Percentiles rank a stretch among this genome's conserved stretches.
phyloP scores from a whole-genome alignment of 2,329 filamentous ascomycete genomes.

The Coniella vitis region DNA sequence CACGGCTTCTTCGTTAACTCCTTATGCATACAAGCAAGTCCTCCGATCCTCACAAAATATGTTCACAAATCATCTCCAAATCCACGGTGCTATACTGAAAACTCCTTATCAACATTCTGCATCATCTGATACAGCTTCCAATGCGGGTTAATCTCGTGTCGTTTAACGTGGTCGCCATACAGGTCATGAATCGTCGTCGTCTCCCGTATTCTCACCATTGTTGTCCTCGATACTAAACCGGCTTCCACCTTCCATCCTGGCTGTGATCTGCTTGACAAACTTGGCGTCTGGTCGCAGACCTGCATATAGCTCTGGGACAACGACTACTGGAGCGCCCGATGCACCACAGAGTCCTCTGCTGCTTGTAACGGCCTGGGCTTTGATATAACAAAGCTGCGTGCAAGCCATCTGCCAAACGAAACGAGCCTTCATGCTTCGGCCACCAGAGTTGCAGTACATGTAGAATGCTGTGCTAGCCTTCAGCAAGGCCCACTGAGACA shows the following conservation, averaged over 20 bases:
- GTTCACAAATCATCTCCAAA: too few species aligned
- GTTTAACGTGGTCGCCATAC: background rate
- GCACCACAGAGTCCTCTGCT: conserved; percentile 3
- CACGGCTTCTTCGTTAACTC: too few species aligned
- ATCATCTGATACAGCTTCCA: too few species aligned
- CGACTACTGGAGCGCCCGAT: conserved; percentile 22
- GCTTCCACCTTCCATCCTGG: conserved; percentile 11
- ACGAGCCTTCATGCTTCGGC: conserved; percentile 2
- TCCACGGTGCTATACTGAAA: too few species aligned
- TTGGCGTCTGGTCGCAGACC: conserved; percentile 30
- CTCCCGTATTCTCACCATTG: conserved; percentile 12
- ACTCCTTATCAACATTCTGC: too few species aligned
- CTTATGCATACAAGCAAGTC: too few species aligned
- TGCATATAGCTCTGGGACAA: conserved; percentile 31
- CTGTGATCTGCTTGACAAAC: conserved; percentile 17
- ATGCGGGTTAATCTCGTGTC: background rate
- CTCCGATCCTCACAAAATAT: too few species aligned
- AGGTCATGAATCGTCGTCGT: background rate
- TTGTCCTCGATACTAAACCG: conserved; percentile 9
- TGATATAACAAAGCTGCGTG: conserved; percentile 41
- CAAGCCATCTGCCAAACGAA: conserved; percentile 45
- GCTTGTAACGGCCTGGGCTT: conserved; percentile 26
- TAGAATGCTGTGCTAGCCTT: conserved; percentile 45
- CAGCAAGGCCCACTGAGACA: conserved; percentile 40
- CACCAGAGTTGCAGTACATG: conserved; percentile 20